These are phyloP conservation scores for Cyanophora paradoxa DNA, from an alignment of 78 protist species.

Conservation along the genomic window DNA sequence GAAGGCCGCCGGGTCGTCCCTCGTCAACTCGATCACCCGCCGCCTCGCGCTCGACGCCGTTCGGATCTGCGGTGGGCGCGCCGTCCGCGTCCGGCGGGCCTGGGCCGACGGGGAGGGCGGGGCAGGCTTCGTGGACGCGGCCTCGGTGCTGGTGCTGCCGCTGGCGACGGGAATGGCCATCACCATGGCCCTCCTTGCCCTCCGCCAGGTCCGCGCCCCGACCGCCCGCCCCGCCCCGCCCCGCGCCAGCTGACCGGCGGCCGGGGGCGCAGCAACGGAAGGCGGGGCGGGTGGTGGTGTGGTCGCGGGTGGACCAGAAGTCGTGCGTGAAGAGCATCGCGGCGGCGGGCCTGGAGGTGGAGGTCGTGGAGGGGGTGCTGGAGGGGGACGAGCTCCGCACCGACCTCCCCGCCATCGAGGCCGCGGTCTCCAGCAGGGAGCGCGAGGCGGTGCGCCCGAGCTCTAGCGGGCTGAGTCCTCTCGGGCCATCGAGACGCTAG, in stretches of 20 bases:
- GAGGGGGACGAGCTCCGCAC: conserved; percentile 56
- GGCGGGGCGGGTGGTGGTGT: no score
- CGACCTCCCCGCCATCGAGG: not conserved
- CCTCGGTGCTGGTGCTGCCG: conserved; percentile 68
- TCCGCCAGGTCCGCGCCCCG: no score
- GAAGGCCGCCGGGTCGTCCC: conserved; percentile 99
- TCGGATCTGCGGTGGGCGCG: no score
- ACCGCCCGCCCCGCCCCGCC: no score
- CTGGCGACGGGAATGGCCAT: conserved; percentile 95
- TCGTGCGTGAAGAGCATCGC: conserved; percentile 83
- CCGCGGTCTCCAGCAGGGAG: no score
- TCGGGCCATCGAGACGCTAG: no score
- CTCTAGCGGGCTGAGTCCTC: no score
- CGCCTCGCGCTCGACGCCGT: conserved; percentile 63
- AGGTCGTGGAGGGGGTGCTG: conserved; percentile 33
- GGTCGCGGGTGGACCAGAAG: conserved; percentile 98
- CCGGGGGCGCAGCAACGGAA: no score
- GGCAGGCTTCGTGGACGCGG: not conserved
- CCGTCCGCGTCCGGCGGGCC: no score
- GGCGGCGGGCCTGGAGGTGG: conserved; percentile 14
- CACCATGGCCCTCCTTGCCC: conserved; percentile 61
- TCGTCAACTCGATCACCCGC: conserved; percentile 64
- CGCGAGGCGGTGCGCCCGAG: no score
- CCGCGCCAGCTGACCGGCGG: no score
- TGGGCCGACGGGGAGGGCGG: no score